Evolutionary conservation across 192 early-diverging fungal genomes (phyloP).

Genomic region (Martensiomyces pterosporus): DNA sequence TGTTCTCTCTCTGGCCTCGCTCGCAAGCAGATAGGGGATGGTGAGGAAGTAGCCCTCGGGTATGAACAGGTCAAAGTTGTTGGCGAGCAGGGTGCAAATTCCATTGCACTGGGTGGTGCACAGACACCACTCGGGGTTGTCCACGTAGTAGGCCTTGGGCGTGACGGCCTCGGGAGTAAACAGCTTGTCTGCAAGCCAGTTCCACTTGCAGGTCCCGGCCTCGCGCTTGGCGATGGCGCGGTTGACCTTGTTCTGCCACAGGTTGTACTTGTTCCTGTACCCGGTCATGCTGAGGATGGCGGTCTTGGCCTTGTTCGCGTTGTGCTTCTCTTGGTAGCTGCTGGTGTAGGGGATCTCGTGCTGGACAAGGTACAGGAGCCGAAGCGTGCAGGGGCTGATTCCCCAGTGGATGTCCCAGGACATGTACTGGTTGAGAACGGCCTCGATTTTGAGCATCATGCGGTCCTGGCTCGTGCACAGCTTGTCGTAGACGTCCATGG

Average conservation of each 20-base stretch:
- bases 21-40: background rate
- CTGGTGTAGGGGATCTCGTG: background rate
- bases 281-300: background rate
- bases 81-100: background rate
- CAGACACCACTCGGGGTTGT: background rate
- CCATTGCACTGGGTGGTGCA: background rate
- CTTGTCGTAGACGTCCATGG: background rate
- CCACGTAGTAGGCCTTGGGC: background rate
- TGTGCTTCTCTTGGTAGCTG: background rate
- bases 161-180: background rate
- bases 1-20: background rate
- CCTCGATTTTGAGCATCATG: background rate
- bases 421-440: background rate
- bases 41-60: background rate
- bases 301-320: background rate
- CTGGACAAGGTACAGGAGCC: background rate
- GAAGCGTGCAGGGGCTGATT: background rate
- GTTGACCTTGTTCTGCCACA: background rate
- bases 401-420: background rate
- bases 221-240: background rate
- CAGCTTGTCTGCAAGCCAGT: background rate
- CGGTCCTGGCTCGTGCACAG: background rate
- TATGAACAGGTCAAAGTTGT: background rate
- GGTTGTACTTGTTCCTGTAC: background rate
- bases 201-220: background rate